Conservation (phyloP, 345 rosid species). For the Mercurialis annua region DNA sequence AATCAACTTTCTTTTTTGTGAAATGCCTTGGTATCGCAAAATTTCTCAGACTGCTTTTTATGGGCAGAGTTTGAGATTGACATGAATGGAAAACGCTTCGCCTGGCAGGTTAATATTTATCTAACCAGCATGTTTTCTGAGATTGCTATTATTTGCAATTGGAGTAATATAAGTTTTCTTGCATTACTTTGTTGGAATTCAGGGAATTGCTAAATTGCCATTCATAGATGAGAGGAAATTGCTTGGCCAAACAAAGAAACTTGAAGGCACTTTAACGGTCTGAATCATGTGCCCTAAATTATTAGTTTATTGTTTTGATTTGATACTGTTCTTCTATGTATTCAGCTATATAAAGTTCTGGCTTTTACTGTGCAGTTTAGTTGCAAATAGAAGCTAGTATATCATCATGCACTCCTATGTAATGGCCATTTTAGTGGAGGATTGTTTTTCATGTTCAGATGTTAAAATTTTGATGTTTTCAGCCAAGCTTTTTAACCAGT, state of each 20-base stretch:
- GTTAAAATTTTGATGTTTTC: neutral
- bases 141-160: neutral
- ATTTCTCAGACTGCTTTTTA: conserved; percentile 13
- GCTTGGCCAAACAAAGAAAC: conserved; percentile 76
- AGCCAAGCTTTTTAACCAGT: neutral
- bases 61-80: conserved; percentile 87
- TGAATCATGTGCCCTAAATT: conserved; percentile 18
- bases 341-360: neutral
- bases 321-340: neutral
- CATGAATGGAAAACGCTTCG: conserved; percentile 96
- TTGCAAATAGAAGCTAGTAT: neutral
- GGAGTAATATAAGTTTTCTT: conserved; percentile 12
- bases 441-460: too few species aligned
- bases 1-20: conserved; percentile 1
- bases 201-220: conserved; percentile 96
- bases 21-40: neutral
- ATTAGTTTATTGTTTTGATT: neutral
- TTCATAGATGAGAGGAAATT: conserved; percentile 82
- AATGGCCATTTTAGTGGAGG: too few species aligned
- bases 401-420: neutral
- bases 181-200: conserved; percentile 25
- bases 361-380: neutral
- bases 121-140: neutral
- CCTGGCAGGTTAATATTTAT: conserved; percentile 80
- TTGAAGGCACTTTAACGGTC: conserved; percentile 78